Evolutionary conservation across 2,329 filamentous ascomycete species (phyloP).

Genomic region (Sporothrix dimorphospora): DNA sequence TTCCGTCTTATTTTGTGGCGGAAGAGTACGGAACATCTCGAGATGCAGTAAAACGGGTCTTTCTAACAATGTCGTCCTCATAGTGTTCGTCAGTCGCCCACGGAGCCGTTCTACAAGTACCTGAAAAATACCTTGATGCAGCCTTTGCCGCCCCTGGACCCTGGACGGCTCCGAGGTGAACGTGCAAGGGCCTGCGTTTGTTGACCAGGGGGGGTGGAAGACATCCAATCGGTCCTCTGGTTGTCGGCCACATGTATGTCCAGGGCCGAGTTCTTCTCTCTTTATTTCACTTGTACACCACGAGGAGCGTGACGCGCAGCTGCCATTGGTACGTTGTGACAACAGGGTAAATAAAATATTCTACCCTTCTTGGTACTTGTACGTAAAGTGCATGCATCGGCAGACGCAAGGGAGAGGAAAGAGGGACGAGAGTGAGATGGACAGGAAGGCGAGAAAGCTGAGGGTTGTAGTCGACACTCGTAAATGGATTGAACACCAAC

Average conservation of each 20-base stretch:
- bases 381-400: slow-evolving; percentile 21
- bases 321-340: background rate
- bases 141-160: too few relatives aligned
- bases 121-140: background rate
- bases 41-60: background rate
- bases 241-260: background rate
- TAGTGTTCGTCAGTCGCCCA: background rate
- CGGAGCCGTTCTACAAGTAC: background rate
- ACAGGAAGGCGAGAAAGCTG: background rate
- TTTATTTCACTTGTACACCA: background rate
- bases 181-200: background rate
- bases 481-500: background rate
- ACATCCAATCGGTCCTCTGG: slow-evolving; percentile 2
- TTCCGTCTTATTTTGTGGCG: background rate
- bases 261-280: background rate
- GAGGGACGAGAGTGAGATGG: background rate
- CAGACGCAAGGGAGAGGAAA: background rate
- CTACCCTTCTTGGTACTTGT: background rate
- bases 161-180: background rate
- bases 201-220: background rate
- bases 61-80: background rate
- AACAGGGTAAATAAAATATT: background rate
- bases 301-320: background rate
- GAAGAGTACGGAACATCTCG: background rate
- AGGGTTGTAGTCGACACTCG: background rate